phyloP scores from a whole-genome alignment of 768 basidiomycete species.

The Boletus reticuloceps region DNA sequence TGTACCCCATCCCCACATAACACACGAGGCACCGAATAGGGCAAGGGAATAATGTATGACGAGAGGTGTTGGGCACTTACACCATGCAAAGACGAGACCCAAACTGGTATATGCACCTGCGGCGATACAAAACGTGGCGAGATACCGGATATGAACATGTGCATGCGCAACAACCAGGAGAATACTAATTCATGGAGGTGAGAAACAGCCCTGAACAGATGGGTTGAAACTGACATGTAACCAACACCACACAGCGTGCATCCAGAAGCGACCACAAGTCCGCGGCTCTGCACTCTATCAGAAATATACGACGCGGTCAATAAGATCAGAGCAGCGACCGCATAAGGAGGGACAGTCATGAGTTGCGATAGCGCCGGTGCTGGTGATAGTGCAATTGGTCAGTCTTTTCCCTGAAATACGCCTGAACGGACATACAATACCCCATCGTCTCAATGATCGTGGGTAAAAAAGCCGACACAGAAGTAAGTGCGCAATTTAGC shows the following conservation, averaged over 20 bases:
- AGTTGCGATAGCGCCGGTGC: slow-evolving; percentile 46
- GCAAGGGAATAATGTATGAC: no score
- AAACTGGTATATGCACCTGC: slow-evolving; percentile 45
- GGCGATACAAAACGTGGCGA: slow-evolving; percentile 45
- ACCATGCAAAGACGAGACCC: slow-evolving; percentile 48
- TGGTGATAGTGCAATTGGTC: slow-evolving; percentile 15
- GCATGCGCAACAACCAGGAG: slow-evolving; percentile 33
- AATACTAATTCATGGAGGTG: slow-evolving; percentile 18
- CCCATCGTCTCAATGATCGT: slow-evolving; percentile 54
- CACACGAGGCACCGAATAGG: neutral
- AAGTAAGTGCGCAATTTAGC: slow-evolving; percentile 46
- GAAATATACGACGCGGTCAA: slow-evolving; percentile 38
- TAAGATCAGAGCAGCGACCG: slow-evolving; percentile 39
- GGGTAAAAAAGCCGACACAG: slow-evolving; percentile 52
- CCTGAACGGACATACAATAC: slow-evolving; percentile 33
- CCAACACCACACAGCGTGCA: slow-evolving; percentile 38
- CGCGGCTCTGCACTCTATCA: slow-evolving; percentile 44
- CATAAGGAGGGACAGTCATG: slow-evolving; percentile 55
- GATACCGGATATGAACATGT: slow-evolving; percentile 38
- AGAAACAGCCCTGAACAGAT: neutral
- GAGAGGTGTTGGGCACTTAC: slow-evolving; percentile 30
- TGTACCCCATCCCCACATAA: neutral
- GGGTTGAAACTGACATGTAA: slow-evolving; percentile 34
- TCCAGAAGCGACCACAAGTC: slow-evolving; percentile 31
- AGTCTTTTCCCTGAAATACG: neutral